phyloP scores from a whole-genome alignment of 306 rosid species.

The Inga oerstediana region DNA sequence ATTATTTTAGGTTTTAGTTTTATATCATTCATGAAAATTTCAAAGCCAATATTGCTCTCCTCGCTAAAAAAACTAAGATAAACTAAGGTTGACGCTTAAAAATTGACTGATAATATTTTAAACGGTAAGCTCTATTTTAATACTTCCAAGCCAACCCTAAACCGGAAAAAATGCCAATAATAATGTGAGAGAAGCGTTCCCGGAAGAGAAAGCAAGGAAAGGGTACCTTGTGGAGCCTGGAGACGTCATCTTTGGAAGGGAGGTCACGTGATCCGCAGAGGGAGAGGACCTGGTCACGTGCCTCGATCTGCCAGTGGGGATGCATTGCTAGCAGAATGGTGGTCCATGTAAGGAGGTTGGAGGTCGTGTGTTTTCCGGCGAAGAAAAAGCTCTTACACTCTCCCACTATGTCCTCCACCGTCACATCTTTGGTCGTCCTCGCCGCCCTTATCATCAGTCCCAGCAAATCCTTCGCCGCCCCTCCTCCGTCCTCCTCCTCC shows the following conservation, averaged over 20 bases:
- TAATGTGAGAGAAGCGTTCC: background rate
- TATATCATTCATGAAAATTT: no score
- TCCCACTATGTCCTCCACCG: background rate
- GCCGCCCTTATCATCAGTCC: background rate
- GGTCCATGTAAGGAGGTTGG: background rate
- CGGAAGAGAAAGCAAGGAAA: background rate
- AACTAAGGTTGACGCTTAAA: no score
- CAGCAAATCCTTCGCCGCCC: background rate
- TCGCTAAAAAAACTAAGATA: no score
- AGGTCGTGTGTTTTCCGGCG: background rate
- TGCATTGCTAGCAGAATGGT: background rate
- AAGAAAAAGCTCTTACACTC: background rate
- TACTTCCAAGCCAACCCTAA: no score
- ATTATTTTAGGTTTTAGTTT: no score
- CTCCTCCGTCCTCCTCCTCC: background rate
- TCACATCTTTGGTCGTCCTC: background rate
- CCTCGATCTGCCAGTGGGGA: background rate
- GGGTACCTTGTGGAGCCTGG: background rate
- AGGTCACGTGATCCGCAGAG: background rate
- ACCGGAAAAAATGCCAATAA: no score
- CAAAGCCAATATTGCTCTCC: no score
- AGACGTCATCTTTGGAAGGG: background rate
- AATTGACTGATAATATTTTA: no score
- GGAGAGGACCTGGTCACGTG: background rate
- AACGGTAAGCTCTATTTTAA: no score